Percentiles rank a stretch among this genome's conserved stretches.
These are phyloP conservation scores for Ogataea salicorniae DNA, from an alignment of 805 yeast genomes.

Conservation along the genomic window DNA sequence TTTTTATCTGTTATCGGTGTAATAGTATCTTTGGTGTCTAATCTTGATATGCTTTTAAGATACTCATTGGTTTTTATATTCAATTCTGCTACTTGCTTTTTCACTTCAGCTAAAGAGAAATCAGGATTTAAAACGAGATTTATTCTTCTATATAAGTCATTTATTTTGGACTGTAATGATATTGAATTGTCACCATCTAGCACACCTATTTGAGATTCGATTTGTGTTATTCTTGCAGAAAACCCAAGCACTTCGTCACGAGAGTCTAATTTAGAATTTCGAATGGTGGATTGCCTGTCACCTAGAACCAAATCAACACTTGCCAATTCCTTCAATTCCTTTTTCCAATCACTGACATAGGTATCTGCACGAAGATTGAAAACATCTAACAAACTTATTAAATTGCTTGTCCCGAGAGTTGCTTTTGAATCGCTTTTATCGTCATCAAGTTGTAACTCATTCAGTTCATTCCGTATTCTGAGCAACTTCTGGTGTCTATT, in stretches of 20 bases:
- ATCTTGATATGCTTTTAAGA: constrained; percentile 6
- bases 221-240: constrained; percentile 9
- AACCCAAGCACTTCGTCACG: constrained; percentile 1
- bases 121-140: constrained; percentile 18
- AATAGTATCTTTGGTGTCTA: constrained; percentile 4
- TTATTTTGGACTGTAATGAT: constrained; percentile 21
- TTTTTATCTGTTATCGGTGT: constrained; percentile 16
- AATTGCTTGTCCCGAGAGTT: not conserved
- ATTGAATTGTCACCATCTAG: not conserved
- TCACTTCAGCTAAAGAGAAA: constrained; percentile 10
- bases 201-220: constrained; percentile 13
- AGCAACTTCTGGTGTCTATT: not conserved
- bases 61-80: constrained; percentile 5
- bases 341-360: constrained; percentile 9
- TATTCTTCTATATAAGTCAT: constrained; percentile 22
- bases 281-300: not conserved
- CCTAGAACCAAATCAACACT: not conserved
- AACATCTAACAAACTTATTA: not conserved
- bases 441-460: not conserved
- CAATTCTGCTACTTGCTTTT: constrained; percentile 9
- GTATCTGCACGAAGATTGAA: constrained; percentile 4
- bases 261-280: not conserved
- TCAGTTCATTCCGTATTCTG: constrained; percentile 1
- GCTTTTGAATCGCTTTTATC: constrained; percentile 2
- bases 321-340: not conserved